These are phyloP conservation scores for Pestalotiopsis sp. DNA, from an alignment of 2,329 filamentous ascomycete species.

Conservation along the genomic window DNA sequence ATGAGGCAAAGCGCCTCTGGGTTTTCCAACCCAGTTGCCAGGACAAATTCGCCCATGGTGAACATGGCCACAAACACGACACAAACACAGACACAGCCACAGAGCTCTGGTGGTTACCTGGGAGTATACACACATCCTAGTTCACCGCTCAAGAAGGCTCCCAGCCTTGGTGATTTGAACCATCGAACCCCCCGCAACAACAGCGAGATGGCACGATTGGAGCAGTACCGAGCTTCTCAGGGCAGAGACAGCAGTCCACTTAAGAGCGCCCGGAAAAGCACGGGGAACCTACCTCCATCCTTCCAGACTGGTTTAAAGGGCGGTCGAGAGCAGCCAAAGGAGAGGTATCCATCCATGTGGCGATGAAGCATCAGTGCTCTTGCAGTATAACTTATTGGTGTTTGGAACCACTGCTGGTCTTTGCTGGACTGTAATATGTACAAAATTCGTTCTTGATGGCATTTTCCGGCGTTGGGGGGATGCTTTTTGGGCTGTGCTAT, in stretches of 20 bases:
- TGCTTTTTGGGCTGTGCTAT: not conserved
- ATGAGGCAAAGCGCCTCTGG: slow-evolving; percentile 73
- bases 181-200: slow-evolving; percentile 58
- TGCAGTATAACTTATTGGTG: not conserved
- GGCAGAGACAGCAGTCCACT: slow-evolving; percentile 28
- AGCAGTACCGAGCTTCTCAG: slow-evolving; percentile 44
- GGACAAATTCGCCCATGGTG: slow-evolving; percentile 22
- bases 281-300: slow-evolving; percentile 22
- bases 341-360: slow-evolving; percentile 38
- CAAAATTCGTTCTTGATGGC: not conserved
- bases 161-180: slow-evolving; percentile 61
- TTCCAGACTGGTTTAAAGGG: slow-evolving; percentile 25
- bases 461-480: not conserved
- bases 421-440: not conserved
- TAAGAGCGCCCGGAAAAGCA: slow-evolving; percentile 31
- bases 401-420: not conserved
- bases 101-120: slow-evolving; percentile 67
- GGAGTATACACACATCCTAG: slow-evolving; percentile 80
- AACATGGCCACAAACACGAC: slow-evolving; percentile 16
- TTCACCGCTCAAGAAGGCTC: slow-evolving; percentile 81
- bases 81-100: slow-evolving; percentile 10
- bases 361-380: slow-evolving; percentile 18
- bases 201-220: slow-evolving; percentile 62
- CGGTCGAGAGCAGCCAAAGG: slow-evolving; percentile 23
- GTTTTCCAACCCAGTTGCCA: slow-evolving; percentile 54